Evolutionary conservation across 352 stramenopile genomes (phyloP).

Genomic region (Phytopythium mirpurense): DNA sequence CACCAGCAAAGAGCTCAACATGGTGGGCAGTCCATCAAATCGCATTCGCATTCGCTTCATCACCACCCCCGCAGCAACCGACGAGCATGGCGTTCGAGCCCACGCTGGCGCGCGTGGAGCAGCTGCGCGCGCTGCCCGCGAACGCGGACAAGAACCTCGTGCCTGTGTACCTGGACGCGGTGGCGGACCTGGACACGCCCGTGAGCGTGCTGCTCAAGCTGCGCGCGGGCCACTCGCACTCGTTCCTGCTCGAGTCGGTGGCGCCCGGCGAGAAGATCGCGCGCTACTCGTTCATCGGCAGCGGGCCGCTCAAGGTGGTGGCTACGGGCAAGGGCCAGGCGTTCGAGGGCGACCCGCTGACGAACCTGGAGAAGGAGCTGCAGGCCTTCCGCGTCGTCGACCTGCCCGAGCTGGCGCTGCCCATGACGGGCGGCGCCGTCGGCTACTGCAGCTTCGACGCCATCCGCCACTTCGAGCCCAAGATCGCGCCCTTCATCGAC

Average conservation of each 20-base stretch:
- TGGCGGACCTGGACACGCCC: conserved; percentile 84
- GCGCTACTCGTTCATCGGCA: conserved; percentile 89
- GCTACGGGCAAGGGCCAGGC: conserved; percentile 52
- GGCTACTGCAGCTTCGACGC: conserved; percentile 88
- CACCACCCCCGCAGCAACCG: neutral
- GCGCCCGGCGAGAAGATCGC: conserved; percentile 81
- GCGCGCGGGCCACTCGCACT: conserved; percentile 66
- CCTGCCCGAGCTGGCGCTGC: conserved; percentile 70
- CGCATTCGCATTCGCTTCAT: neutral
- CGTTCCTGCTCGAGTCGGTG: conserved; percentile 86
- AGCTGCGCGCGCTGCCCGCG: conserved; percentile 45
- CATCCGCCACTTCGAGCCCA: conserved; percentile 86
- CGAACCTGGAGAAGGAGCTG: conserved; percentile 80
- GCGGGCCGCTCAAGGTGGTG: conserved; percentile 72
- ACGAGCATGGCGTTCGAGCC: conserved; percentile 53
- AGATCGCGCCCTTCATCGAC: conserved; percentile 71
- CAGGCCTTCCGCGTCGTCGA: conserved; percentile 55
- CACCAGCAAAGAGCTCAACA: no score
- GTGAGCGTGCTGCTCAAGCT: conserved; percentile 88
- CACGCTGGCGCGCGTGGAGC: conserved; percentile 49
- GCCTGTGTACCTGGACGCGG: conserved; percentile 78
- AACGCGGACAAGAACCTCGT: conserved; percentile 82
- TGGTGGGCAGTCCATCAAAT: no score
- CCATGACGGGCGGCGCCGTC: conserved; percentile 84
- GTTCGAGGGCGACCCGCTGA: conserved; percentile 65